Evolutionary conservation across 352 stramenopile species (phyloP), one percentile per base, ranked within the genome.

Genomic region (Globisporangium carolinianum): DNA sequence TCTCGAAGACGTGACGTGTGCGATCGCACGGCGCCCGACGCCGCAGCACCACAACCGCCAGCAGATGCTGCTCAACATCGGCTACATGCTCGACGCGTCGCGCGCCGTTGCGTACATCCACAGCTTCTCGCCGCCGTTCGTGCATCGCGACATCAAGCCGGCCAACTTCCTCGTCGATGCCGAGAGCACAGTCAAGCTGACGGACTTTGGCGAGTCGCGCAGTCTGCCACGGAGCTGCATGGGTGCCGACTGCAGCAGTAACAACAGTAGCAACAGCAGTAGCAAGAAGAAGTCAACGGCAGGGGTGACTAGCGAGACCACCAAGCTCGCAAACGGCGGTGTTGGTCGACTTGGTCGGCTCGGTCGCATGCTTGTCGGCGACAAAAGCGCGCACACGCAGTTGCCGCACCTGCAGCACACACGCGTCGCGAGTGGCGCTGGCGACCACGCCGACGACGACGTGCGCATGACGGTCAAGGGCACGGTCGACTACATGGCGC

Each of bases 401-500:
- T 32, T 32, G 24, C 24, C 66, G 32, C 72, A 63, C 6, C 50
- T 70, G 17, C 70, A 75, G 51, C 69, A 72, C 14, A 43, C 60
- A 0, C 47, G 68, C 15, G 18, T 42, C 18, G 65, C 63, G 52
- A 52, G 11, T 53, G 53, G 18, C 18, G 32, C 42, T 10, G 32
- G 8, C 7, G 66, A 48, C 58, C 12, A 4, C 4, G 32, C 2
- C 5, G 49, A 53, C 17, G 46, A 42, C 32, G 51, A 38, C 15
- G 50, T 53, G 18, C 61, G 58, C 14, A 87, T 85, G 70, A 79
- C 67, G 5, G 79, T 90, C 11, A 78, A 86, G 18, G 82, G 81
- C 0, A 91, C 81, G 0, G 76, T 92, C 9, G 72, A 80, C 51
- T 89, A 88, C 75, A 92, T 90, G 81, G 81, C 82, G 11, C 82